These are phyloP conservation scores for Saturnispora zaruensis DNA, from an alignment of 805 yeast genomes.

Conservation along the genomic window DNA sequence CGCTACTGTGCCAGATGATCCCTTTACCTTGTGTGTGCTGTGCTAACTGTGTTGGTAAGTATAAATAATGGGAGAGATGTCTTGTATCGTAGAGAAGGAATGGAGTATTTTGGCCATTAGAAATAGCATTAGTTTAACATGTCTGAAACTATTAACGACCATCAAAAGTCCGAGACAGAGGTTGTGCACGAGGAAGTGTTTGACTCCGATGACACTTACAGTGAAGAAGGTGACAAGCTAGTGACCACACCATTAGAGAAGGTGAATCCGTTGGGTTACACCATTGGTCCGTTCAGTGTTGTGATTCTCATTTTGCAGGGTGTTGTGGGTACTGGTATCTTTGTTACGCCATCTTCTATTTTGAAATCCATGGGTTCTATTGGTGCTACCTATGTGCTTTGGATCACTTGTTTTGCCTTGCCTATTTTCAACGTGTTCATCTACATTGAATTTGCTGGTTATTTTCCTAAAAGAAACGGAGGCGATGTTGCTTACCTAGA, in stretches of 20 bases:
- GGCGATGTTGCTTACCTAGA: conserved; percentile 82
- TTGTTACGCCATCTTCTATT: conserved; percentile 59
- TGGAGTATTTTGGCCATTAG: too few relatives aligned
- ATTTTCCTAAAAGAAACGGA: conserved; percentile 54
- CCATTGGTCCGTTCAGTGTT: conserved; percentile 36
- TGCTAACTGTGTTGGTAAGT: too few relatives aligned
- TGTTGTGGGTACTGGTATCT: conserved; percentile 70
- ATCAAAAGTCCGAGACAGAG: neutral
- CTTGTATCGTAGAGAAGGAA: too few relatives aligned
- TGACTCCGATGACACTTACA: neutral
- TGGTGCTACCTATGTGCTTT: conserved; percentile 37
- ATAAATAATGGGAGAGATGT: too few relatives aligned
- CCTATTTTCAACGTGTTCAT: conserved; percentile 31
- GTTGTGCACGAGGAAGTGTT: neutral
- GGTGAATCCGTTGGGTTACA: conserved; percentile 26
- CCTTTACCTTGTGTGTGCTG: too few relatives aligned
- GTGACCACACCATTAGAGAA: conserved; percentile 29
- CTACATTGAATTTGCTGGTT: conserved; percentile 35
- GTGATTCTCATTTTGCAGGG: conserved; percentile 59
- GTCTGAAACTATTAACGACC: neutral
- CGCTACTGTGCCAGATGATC: neutral
- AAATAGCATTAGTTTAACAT: neutral
- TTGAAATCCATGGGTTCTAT: conserved; percentile 37
- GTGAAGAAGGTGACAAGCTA: neutral
- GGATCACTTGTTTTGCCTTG: conserved; percentile 35